These are phyloP conservation scores for Ceratobasidium sp. DNA, from an alignment of 1,284 basidiomycete genomes.

Conservation along the genomic window DNA sequence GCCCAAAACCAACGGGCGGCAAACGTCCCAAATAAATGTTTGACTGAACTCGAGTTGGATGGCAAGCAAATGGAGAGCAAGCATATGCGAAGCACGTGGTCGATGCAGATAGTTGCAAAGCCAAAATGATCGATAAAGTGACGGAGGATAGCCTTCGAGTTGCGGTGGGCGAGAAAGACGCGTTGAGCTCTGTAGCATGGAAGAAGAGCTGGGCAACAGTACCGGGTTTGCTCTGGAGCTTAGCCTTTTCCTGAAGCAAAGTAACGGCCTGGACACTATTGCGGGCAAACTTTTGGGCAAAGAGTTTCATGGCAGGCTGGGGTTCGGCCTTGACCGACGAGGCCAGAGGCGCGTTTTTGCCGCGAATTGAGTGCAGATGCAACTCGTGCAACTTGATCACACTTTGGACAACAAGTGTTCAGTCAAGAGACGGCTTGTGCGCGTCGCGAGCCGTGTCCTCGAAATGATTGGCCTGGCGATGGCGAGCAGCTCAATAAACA, in stretches of 20 bases:
- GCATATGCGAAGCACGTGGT: constrained; percentile 90
- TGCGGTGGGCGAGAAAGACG: constrained; percentile 79
- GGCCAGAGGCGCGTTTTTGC: constrained; percentile 56
- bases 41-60: constrained; percentile 71
- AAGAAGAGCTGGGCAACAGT: constrained; percentile 86
- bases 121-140: constrained; percentile 90
- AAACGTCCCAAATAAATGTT: constrained; percentile 74
- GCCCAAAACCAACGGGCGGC: constrained; percentile 86
- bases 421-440: constrained; percentile 77
- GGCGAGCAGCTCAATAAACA: constrained; percentile 94
- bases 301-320: constrained; percentile 73
- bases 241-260: constrained; percentile 67
- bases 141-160: constrained; percentile 79
- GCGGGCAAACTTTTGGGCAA: constrained; percentile 78
- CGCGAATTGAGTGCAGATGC: constrained; percentile 73
- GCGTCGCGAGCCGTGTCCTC: constrained; percentile 70
- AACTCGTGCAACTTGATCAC: constrained; percentile 83
- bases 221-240: constrained; percentile 69
- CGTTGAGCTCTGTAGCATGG: constrained; percentile 88
- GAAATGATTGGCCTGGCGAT: constrained; percentile 80
- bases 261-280: constrained; percentile 80
- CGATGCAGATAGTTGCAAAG: constrained; percentile 84
- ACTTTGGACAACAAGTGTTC: constrained; percentile 89
- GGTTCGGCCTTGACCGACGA: constrained; percentile 55
- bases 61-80: constrained; percentile 84